Evolutionary conservation across 2,329 filamentous ascomycete species (phyloP), one percentile per base, ranked within the genome.

Genomic region (Sporothrix pallida): DNA sequence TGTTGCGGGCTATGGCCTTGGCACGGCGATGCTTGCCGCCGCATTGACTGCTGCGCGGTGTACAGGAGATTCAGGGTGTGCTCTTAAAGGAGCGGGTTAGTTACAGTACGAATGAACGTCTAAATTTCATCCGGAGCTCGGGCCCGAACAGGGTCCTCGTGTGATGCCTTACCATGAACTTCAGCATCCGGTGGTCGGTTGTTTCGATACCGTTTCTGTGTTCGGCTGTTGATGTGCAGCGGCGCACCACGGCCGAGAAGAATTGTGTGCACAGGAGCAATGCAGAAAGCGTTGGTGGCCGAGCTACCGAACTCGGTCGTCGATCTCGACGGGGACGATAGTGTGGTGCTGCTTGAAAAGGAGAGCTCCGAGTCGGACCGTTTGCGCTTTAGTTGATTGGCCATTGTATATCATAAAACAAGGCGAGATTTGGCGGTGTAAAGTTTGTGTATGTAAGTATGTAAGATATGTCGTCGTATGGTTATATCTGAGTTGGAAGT

Each of bases 121-220:
- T 37, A 7, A 7, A 37, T 37, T 31, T 7, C 31, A 37, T 37
- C 31, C 52, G 9, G 52, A 10, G 52, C 20, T 56, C 52, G 20
- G 20, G 20, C 15, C 20, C 46, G 46, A 13, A 13, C 15, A 12
- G 46, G 46, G 46, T 48, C 4, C 46, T 48, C 46, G 31, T 7
- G 31, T 37, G 31, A 23, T 37, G 50, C 83, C 87, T 80, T 83
- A 89, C 88, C 82, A 76, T 90, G 85, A 7, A 90, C 84, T 72
- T 85, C 82, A 7, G 84, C 80, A 48, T 90, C 87, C 0, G 88
- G 86, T 0, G 89, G 89, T 7, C 89, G 83, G 73, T 83, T 86
- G 79, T 90, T 84, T 74, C 89, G 88, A 75, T 87, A 84, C 8
- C 89, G 87, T 81, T 91, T 91, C 78, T 87, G 81, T 0, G 89